These are phyloP conservation scores for Toxoplasma gondii DNA, from an alignment of 169 alveolate genomes.

Conservation along the genomic window DNA sequence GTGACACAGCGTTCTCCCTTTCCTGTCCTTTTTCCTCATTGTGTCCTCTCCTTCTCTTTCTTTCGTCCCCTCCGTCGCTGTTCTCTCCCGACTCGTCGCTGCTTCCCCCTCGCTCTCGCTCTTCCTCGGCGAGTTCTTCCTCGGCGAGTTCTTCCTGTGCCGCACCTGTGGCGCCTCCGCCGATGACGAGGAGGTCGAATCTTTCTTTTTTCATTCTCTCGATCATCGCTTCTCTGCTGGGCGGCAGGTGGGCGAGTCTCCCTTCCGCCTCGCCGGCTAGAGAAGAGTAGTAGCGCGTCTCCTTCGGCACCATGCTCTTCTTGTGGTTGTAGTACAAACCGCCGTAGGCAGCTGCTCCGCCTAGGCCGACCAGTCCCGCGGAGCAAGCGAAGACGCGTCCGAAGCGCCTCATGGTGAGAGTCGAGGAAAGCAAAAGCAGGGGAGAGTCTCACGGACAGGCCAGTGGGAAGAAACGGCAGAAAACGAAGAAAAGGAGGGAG, in stretches of 20 bases:
- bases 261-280: not conserved
- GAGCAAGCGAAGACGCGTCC: not conserved
- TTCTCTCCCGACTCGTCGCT: too few species aligned
- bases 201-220: slow-evolving; percentile 72
- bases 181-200: slow-evolving; percentile 88
- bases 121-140: too few species aligned
- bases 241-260: slow-evolving; percentile 1
- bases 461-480: not conserved
- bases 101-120: too few species aligned
- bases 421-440: not conserved
- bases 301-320: not conserved
- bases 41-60: not conserved
- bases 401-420: not conserved
- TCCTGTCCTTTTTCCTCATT: not conserved
- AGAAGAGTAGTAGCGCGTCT: not conserved
- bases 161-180: slow-evolving; percentile 92
- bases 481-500: not conserved
- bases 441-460: not conserved
- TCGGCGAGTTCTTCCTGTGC: not conserved
- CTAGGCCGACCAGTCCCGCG: not conserved
- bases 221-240: slow-evolving; percentile 75
- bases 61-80: too few species aligned
- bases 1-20: not conserved
- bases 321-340: not conserved
- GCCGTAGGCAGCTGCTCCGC: not conserved